Percentiles rank a stretch among this genome's conserved stretches.
These are phyloP conservation scores for Spongiforma sp. DNA, from an alignment of 1,284 basidiomycete species.

Conservation along the genomic window DNA sequence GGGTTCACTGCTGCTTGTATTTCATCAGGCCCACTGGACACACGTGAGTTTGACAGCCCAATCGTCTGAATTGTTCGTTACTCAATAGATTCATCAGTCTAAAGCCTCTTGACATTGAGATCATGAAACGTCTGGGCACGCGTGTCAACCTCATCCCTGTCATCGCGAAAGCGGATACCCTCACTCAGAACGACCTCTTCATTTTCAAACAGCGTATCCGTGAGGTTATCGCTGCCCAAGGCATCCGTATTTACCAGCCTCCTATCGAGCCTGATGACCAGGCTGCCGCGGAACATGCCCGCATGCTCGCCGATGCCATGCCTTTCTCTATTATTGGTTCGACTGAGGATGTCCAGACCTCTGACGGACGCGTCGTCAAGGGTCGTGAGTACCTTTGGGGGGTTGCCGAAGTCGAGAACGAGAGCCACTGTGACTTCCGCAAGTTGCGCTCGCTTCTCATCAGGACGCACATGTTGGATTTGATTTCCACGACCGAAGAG, in stretches of 20 bases:
- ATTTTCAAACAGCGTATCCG: conserved; percentile 96
- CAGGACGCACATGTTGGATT: conserved; percentile 98
- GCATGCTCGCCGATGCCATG: conserved; percentile 87
- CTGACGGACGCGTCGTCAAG: conserved; percentile 93
- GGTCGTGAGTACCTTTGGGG: conserved; percentile 99
- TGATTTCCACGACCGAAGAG: conserved; percentile 96
- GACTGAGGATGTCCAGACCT: conserved; percentile 91
- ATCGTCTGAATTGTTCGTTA: conserved; percentile 10
- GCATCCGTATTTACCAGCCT: conserved; percentile 94
- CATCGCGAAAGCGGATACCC: conserved; percentile 95
- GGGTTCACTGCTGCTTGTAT: conserved; percentile 98
- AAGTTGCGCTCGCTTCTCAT: conserved; percentile 96
- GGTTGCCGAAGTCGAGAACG: conserved; percentile 99
- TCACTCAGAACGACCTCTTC: conserved; percentile 92
- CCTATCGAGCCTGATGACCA: conserved; percentile 94
- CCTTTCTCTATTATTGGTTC: conserved; percentile 99
- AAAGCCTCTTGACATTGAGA: conserved; percentile 98
- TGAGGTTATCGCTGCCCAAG: conserved; percentile 89
- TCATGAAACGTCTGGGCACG: conserved; percentile 94
- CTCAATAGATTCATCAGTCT: conserved; percentile 60
- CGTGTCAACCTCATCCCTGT: conserved; percentile 98
- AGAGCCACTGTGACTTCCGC: conserved; percentile 99
- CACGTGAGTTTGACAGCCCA: conserved; percentile 63
- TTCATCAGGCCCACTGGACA: conserved; percentile 98
- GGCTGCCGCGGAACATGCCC: conserved; percentile 86